Percentiles rank a stretch among this genome's conserved stretches.
phyloP scores from a whole-genome alignment of 139 green algal species.

The Zygnema circumcarinatum region DNA sequence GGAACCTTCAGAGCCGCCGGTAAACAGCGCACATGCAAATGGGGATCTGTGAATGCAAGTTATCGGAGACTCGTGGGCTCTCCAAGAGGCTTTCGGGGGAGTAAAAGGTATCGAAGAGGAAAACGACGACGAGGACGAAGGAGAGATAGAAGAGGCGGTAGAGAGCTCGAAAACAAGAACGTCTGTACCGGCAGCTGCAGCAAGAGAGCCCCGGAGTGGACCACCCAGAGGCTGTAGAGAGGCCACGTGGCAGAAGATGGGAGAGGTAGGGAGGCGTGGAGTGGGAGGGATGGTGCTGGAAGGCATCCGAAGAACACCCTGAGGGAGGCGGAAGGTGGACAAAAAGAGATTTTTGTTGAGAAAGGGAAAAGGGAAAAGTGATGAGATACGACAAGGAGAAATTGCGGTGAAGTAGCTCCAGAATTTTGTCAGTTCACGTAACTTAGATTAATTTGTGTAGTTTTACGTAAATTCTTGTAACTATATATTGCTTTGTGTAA shows the following conservation, averaged over 20 bases:
- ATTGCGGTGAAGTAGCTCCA: too few relatives aligned
- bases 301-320: conserved; percentile 26
- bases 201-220: conserved; percentile 60
- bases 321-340: neutral
- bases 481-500: too few relatives aligned
- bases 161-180: conserved; percentile 54
- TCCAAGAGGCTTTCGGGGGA: conserved; percentile 64
- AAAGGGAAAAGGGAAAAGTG: neutral
- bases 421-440: too few relatives aligned
- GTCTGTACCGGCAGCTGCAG: conserved; percentile 51
- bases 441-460: too few relatives aligned
- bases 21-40: conserved; percentile 64
- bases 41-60: conserved; percentile 62
- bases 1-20: conserved; percentile 52
- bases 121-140: neutral
- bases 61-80: conserved; percentile 64
- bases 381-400: neutral
- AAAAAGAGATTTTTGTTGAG: neutral
- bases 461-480: too few relatives aligned
- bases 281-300: neutral
- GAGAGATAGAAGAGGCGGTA: neutral
- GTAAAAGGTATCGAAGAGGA: neutral
- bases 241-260: conserved; percentile 58
- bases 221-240: conserved; percentile 71
- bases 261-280: conserved; percentile 11